These are phyloP conservation scores for Neonectria sp. DNA, from an alignment of 2,329 filamentous ascomycete genomes.

Conservation along the genomic window DNA sequence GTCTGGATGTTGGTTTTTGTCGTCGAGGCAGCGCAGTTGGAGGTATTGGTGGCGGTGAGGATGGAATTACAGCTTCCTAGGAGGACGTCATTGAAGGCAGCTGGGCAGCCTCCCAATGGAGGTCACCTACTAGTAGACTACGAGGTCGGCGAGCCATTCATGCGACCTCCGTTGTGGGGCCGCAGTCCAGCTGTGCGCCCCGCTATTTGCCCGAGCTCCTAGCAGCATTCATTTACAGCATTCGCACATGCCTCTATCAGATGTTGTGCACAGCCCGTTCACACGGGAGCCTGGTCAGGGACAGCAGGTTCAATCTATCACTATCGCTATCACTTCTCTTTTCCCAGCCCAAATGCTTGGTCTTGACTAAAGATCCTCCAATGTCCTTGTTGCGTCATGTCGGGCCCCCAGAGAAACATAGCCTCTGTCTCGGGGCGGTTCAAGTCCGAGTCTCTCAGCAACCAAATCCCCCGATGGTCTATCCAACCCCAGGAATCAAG, in stretches of 20 bases:
- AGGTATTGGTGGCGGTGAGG: slow-evolving; percentile 6
- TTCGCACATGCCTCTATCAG: neutral
- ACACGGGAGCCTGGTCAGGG: neutral
- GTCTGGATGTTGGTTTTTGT: neutral
- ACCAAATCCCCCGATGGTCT: slow-evolving; percentile 8
- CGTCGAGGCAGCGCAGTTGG: slow-evolving; percentile 3
- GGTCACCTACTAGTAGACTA: neutral
- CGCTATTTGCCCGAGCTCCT: slow-evolving; percentile 26
- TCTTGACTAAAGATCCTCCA: neutral
- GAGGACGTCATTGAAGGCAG: slow-evolving; percentile 22
- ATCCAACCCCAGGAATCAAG: slow-evolving; percentile 22
- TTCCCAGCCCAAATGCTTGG: neutral
- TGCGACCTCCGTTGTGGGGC: slow-evolving; percentile 31
- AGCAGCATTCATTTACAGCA: neutral
- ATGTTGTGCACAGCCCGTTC: neutral
- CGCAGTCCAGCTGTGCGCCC: slow-evolving; percentile 5
- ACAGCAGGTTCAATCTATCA: neutral
- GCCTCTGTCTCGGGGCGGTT: slow-evolving; percentile 1
- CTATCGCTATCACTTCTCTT: no score
- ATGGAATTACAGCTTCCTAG: slow-evolving; percentile 4
- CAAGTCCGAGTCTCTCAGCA: slow-evolving; percentile 26
- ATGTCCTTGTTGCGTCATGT: neutral
- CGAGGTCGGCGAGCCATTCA: slow-evolving; percentile 27
- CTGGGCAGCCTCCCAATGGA: neutral
- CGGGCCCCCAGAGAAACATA: neutral